These are phyloP conservation scores for Coprinellus micaceus DNA, from an alignment of 768 basidiomycete species.

Conservation along the genomic window DNA sequence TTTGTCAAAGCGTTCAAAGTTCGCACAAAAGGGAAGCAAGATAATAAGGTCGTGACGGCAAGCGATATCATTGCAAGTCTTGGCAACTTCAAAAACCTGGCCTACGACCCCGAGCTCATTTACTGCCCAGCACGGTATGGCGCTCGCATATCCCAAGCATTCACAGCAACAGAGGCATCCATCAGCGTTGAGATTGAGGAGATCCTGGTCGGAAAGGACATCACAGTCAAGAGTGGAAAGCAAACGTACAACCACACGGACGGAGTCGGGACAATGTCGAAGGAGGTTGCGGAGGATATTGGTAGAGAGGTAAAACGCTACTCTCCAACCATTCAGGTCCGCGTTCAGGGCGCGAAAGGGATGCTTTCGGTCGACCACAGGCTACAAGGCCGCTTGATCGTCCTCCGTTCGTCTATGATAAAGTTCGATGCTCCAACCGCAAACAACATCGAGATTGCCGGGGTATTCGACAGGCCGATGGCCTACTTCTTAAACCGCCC, in stretches of 20 bases:
- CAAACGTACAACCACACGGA: constrained; percentile 57
- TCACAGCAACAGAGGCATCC: constrained; percentile 66
- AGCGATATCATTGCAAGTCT: constrained; percentile 49
- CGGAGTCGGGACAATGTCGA: constrained; percentile 65
- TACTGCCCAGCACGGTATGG: constrained; percentile 67
- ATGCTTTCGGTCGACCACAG: constrained; percentile 56
- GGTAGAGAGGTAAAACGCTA: constrained; percentile 31
- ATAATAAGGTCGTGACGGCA: constrained; percentile 35
- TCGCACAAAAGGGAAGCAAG: background rate
- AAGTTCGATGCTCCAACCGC: constrained; percentile 57
- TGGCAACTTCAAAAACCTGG: constrained; percentile 50
- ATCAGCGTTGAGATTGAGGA: constrained; percentile 43
- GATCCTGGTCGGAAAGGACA: constrained; percentile 38
- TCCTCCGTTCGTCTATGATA: constrained; percentile 58
- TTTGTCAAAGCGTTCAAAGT: constrained; percentile 58
- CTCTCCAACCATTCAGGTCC: constrained; percentile 56
- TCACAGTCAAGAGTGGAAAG: constrained; percentile 21
- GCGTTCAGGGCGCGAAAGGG: constrained; percentile 64
- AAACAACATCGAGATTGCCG: constrained; percentile 57
- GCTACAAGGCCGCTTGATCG: constrained; percentile 46
- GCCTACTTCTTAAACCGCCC: constrained; percentile 59
- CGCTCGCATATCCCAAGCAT: constrained; percentile 71
- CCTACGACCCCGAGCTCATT: constrained; percentile 45
- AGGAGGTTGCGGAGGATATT: constrained; percentile 49
- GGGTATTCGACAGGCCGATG: constrained; percentile 58